These are phyloP conservation scores for Leccinum pseudoinsigne DNA, from an alignment of 1,284 basidiomycete genomes.

Conservation along the genomic window DNA sequence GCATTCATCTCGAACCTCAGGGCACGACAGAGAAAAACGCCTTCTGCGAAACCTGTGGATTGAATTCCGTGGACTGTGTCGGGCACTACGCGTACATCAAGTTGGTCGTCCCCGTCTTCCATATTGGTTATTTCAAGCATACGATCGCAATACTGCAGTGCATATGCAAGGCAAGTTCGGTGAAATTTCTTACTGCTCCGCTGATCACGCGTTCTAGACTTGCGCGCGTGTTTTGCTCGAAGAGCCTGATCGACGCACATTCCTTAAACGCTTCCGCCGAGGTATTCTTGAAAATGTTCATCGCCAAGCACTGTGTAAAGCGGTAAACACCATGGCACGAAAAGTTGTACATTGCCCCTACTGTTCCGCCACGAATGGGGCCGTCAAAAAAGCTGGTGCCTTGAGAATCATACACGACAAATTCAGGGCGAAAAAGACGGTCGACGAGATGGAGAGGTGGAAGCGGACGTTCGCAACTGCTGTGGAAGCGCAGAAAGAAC, in stretches of 20 bases:
- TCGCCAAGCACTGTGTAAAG: slow-evolving; percentile 83
- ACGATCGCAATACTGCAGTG: slow-evolving; percentile 92
- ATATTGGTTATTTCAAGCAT: slow-evolving; percentile 98
- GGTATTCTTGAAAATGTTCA: slow-evolving; percentile 94
- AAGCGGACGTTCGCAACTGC: slow-evolving; percentile 84
- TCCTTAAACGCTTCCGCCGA: slow-evolving; percentile 87
- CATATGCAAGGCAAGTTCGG: slow-evolving; percentile 83
- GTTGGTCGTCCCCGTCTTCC: slow-evolving; percentile 94
- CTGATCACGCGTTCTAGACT: slow-evolving; percentile 51
- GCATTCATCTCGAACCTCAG: slow-evolving; percentile 43
- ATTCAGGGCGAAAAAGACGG: slow-evolving; percentile 94
- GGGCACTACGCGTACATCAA: slow-evolving; percentile 99
- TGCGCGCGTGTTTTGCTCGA: slow-evolving; percentile 95
- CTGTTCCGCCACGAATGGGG: slow-evolving; percentile 92
- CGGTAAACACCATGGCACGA: slow-evolving; percentile 87
- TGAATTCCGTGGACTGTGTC: slow-evolving; percentile 92
- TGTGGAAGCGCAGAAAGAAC: slow-evolving; percentile 85
- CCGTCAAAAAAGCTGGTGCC: slow-evolving; percentile 95
- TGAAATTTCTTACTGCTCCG: too few species aligned
- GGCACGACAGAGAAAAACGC: slow-evolving; percentile 95
- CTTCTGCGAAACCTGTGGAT: slow-evolving; percentile 94
- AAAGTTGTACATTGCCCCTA: slow-evolving; percentile 94
- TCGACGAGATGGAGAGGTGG: slow-evolving; percentile 88
- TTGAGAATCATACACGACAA: slow-evolving; percentile 98
- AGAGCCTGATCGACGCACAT: slow-evolving; percentile 83